Evolutionary conservation across 2,329 filamentous ascomycete genomes (phyloP).

Genomic region (Helotiales sp.): DNA sequence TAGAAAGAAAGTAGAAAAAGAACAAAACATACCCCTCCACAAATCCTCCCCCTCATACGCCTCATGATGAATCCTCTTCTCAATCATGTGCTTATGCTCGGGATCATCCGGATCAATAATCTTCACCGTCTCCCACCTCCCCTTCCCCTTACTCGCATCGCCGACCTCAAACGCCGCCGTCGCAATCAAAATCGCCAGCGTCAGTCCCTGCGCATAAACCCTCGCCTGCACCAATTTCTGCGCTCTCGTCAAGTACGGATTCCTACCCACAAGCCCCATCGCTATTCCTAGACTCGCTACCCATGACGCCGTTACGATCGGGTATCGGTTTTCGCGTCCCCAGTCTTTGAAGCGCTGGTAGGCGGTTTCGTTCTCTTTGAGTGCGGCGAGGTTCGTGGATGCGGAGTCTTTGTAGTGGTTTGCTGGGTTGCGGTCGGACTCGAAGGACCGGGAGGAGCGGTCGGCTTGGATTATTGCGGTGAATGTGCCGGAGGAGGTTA

Average conservation of each 20-base stretch:
- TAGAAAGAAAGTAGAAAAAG: not conserved
- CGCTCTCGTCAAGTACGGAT: slow-evolving; percentile 62
- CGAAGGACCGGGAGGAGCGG: slow-evolving; percentile 71
- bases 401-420: slow-evolving; percentile 45
- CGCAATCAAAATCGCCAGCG: slow-evolving; percentile 69
- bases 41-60: slow-evolving; percentile 87
- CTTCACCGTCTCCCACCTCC: slow-evolving; percentile 84
- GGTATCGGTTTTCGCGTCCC: slow-evolving; percentile 71
- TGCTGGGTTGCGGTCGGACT: slow-evolving; percentile 53
- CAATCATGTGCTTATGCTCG: slow-evolving; percentile 79
- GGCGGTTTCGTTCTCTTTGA: slow-evolving; percentile 50
- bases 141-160: slow-evolving; percentile 77
- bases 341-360: slow-evolving; percentile 71
- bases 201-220: slow-evolving; percentile 76
- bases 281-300: slow-evolving; percentile 67
- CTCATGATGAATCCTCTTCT: slow-evolving; percentile 88
- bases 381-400: slow-evolving; percentile 25
- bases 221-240: slow-evolving; percentile 78
- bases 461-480: slow-evolving; percentile 89
- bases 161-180: slow-evolving; percentile 71
- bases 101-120: slow-evolving; percentile 82
- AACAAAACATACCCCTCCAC: slow-evolving; percentile 75
- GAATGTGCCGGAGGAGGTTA: slow-evolving; percentile 82
- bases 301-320: slow-evolving; percentile 72
- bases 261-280: slow-evolving; percentile 66